Evolutionary conservation across 371 early-diverging fungal genomes (phyloP), one percentile per base, ranked within the genome.

Genomic region (Lichtheimia ramosa): DNA sequence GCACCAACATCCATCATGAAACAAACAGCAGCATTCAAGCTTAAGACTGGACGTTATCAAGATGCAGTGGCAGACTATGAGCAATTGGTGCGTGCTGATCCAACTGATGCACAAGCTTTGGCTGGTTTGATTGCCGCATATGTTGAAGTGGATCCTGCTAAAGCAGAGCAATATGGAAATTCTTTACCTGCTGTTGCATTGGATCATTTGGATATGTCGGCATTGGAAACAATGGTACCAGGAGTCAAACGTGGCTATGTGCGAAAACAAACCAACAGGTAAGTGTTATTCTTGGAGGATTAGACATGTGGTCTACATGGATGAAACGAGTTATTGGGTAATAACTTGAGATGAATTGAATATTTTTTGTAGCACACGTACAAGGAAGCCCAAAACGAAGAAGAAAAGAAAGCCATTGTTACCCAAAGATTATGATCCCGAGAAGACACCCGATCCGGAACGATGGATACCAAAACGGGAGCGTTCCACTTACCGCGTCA

Each of bases 401-500:
- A 79, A 81, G 58, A 90, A 89, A 76, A 73, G 89, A 62, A 82
- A 82, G 60, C 76, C 84, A 3, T 63, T 81, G 40, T 61, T 84
- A 48, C 89, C 91, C 50, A 90, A 89, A 64, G 74, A 77, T 20
- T 68, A 74, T 59, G 74, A 84, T 57, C 69, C 84, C 12, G 65
- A 68, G 39, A 69, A 65, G 4, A 60, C 73, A 12, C 85, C 89
- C 43, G 89, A 92, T 74, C 91, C 91, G 27, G 90, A 92, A 64
- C 79, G 92, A 34, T 91, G 92, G 92, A 27, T 90, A 52, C 87
- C 91, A 5, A 86, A 84, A 54, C 80, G 84, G 5, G 88, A 89
- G 49, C 74, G 92, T 34, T 77, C 87, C 5, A 75, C 82, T 8
- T 84, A 74, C 64, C 80, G 74, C 27, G 73, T 67, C 18, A 78